Conservation (phyloP, 2,329 filamentous ascomycete species). For the Septoria petroselini region DNA sequence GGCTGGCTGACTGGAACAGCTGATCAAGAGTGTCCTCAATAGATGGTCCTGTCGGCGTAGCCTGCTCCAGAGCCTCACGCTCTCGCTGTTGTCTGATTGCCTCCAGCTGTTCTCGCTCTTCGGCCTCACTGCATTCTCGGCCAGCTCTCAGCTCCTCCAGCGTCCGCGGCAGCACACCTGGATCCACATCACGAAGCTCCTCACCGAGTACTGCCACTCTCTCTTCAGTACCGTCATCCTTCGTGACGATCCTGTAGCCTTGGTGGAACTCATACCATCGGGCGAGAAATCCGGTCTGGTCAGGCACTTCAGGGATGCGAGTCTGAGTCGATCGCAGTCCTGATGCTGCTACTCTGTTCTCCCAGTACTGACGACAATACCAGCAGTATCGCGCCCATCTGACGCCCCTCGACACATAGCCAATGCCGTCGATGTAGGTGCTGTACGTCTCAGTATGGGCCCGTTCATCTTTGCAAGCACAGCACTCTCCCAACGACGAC, state of each 20-base stretch:
- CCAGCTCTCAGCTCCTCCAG: slow-evolving; percentile 45
- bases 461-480: slow-evolving; percentile 36
- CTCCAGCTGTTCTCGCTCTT: slow-evolving; percentile 24
- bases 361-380: slow-evolving; percentile 54
- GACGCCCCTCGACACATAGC: slow-evolving; percentile 48
- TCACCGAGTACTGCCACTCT: slow-evolving; percentile 49
- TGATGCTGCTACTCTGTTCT: slow-evolving; percentile 44
- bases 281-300: slow-evolving; percentile 47
- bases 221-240: slow-evolving; percentile 45
- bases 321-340: slow-evolving; percentile 46
- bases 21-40: slow-evolving; percentile 38
- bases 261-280: slow-evolving; percentile 51
- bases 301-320: slow-evolving; percentile 47
- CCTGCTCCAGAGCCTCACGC: slow-evolving; percentile 13
- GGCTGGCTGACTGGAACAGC: slow-evolving; percentile 34
- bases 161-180: slow-evolving; percentile 48
- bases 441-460: slow-evolving; percentile 45
- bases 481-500: slow-evolving; percentile 34
- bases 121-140: slow-evolving; percentile 31
- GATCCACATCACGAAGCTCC: slow-evolving; percentile 46
- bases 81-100: slow-evolving; percentile 6
- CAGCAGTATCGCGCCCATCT: slow-evolving; percentile 53
- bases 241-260: slow-evolving; percentile 44
- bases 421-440: slow-evolving; percentile 52
- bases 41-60: slow-evolving; percentile 17